Conservation (phyloP, 140 eudicot species). For the Oenanthe javanica region DNA sequence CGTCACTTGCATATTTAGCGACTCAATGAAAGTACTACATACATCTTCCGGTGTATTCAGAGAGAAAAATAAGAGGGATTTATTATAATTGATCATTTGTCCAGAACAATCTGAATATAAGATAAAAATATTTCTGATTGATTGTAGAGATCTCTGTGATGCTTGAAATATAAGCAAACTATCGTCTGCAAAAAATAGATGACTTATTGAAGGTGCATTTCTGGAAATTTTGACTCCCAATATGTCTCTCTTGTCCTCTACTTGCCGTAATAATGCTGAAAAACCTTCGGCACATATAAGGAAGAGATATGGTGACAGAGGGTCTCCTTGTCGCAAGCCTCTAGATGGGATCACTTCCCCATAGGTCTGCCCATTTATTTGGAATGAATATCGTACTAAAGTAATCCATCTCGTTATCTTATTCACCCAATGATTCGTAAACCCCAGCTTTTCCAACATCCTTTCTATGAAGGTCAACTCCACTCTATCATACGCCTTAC, state of each 20-base stretch:
- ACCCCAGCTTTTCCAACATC: not conserved
- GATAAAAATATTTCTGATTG: too few relatives aligned
- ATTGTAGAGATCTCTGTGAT: too few relatives aligned
- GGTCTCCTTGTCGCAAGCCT: too few relatives aligned
- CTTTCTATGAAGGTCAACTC: not conserved
- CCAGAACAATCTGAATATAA: not conserved
- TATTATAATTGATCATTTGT: not conserved
- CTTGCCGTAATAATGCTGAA: too few relatives aligned
- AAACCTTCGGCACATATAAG: too few relatives aligned
- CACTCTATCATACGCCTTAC: not conserved
- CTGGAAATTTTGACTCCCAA: too few relatives aligned
- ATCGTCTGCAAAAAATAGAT: too few relatives aligned
- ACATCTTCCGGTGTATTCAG: not conserved
- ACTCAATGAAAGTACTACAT: not conserved
- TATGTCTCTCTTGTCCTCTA: too few relatives aligned
- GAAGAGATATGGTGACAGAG: too few relatives aligned
- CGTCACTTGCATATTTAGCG: not conserved
- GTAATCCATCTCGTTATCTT: not conserved
- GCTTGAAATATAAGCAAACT: too few relatives aligned
- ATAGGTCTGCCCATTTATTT: not conserved
- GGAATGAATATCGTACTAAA: not conserved
- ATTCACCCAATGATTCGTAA: not conserved
- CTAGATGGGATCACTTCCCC: too few relatives aligned
- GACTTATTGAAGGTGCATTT: too few relatives aligned
- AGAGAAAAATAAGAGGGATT: not conserved